Evolutionary conservation across 306 rosid species (phyloP), one percentile per base, ranked within the genome.

Genomic region (Arachis hypogaea): DNA sequence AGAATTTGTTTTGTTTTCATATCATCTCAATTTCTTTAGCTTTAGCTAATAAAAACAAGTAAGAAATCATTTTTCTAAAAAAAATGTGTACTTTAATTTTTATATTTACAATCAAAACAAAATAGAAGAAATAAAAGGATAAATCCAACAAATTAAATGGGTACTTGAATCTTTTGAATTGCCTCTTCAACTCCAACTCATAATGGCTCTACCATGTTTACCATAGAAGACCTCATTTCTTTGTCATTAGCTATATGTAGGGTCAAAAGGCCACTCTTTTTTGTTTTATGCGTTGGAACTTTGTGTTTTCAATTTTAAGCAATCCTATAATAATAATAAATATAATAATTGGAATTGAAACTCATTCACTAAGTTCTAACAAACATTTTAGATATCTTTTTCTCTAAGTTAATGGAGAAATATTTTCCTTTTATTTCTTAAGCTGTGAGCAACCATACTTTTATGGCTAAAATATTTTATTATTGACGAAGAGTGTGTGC

Each of bases 361-460:
- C 50, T 51, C 28, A 51, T 22, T 22, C 72, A 33, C 38, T 29
- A 73, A 72, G 80, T 73, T 82, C 72, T 77, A 46, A 56, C 49
- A 64, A 56, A 22, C 76, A 28, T 73, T 77, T 62, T 68, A 57
- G 69, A 30, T 29, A 58, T 69, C 81, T 14, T 59, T 82, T 78
- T 78, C 75, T 64, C 55, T 4, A 68, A 56, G 69, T 50, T 77
- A 77, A 71, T 71, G 73, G 68, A 28, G 68, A 29, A 47, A 63
- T 43, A 55, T 66, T 49, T 73, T 76, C 30, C 44, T 80, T 69
- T 73, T 63, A 63, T 22, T 51, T 69, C 81, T 72, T 70, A 78
- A 70, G 86, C 72, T 82, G 83, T 74, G 83, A 73, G 50, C 83
- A 74, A 78, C 86, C 68, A 22, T 22, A 22, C 28, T 22, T 22